Percentiles rank a stretch among this genome's conserved stretches.
These are phyloP conservation scores for Kwoniella sp. DNA, from an alignment of 768 basidiomycete genomes.

Conservation along the genomic window DNA sequence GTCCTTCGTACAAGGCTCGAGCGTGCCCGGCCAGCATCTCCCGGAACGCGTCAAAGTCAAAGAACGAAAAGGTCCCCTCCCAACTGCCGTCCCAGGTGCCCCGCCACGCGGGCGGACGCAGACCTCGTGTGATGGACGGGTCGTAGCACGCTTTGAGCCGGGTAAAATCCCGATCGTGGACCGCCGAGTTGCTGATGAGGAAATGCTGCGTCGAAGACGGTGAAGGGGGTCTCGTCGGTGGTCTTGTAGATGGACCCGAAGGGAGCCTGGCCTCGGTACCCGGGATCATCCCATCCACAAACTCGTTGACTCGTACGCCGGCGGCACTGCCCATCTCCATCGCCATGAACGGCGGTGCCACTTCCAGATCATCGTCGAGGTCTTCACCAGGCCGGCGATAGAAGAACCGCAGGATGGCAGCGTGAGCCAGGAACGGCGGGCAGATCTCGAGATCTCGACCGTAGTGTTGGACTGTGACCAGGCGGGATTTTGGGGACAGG, in stretches of 20 bases:
- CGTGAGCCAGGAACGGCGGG: slow-evolving; percentile 50
- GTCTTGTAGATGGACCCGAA: background rate
- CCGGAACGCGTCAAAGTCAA: slow-evolving; percentile 68
- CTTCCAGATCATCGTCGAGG: slow-evolving; percentile 4
- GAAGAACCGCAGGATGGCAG: slow-evolving; percentile 52
- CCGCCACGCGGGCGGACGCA: slow-evolving; percentile 34
- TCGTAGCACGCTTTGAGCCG: slow-evolving; percentile 47
- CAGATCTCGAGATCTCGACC: slow-evolving; percentile 41
- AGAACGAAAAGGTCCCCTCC: slow-evolving; percentile 56
- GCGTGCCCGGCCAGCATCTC: slow-evolving; percentile 54
- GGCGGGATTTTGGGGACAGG: slow-evolving; percentile 38
- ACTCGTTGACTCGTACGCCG: slow-evolving; percentile 7
- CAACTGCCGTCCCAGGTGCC: slow-evolving; percentile 43
- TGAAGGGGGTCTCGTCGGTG: slow-evolving; percentile 16
- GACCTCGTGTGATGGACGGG: slow-evolving; percentile 40
- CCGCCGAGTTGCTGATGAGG: slow-evolving; percentile 17
- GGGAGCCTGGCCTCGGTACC: slow-evolving; percentile 1
- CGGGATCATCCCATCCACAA: slow-evolving; percentile 10
- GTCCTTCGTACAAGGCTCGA: slow-evolving; percentile 69
- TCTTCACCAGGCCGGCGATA: slow-evolving; percentile 20
- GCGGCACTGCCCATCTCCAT: background rate
- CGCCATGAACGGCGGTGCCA: slow-evolving; percentile 3
- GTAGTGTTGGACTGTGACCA: slow-evolving; percentile 44
- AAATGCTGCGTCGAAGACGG: slow-evolving; percentile 5
- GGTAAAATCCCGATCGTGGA: slow-evolving; percentile 49